These are phyloP conservation scores for Cymbomonas tetramitiformis DNA, from an alignment of 139 green algal species.

Conservation along the genomic window DNA sequence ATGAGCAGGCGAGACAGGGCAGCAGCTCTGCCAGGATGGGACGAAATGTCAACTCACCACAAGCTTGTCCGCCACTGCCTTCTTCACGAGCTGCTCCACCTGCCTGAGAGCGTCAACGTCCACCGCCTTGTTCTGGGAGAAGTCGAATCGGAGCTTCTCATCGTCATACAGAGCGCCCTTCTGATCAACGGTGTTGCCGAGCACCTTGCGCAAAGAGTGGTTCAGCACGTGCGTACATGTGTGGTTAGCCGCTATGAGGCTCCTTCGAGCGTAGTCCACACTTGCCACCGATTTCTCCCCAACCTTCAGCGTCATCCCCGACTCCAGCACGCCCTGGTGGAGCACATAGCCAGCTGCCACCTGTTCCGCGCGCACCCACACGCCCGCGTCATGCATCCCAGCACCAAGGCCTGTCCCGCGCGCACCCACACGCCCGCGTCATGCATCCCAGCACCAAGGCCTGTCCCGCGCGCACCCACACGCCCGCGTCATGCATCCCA, in stretches of 20 bases:
- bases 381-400: neutral
- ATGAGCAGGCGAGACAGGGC: too few species aligned
- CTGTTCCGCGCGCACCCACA: conserved; percentile 25
- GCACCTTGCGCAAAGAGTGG: conserved; percentile 59
- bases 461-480: too few species aligned
- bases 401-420: too few species aligned
- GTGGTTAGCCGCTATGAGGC: conserved; percentile 82
- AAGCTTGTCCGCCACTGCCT: conserved; percentile 29
- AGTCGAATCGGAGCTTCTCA: conserved; percentile 92
- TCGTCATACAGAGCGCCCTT: conserved; percentile 86
- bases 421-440: too few species aligned
- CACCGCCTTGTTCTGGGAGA: conserved; percentile 62
- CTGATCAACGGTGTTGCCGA: conserved; percentile 86
- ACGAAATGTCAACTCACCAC: too few species aligned
- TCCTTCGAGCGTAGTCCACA: conserved; percentile 69
- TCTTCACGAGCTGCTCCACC: conserved; percentile 31
- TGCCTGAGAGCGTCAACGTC: conserved; percentile 23
- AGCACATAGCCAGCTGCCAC: conserved; percentile 89
- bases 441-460: too few species aligned
- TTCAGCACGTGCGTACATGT: conserved; percentile 97
- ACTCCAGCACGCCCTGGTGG: conserved; percentile 46
- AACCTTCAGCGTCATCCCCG: conserved; percentile 31
- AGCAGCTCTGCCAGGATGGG: too few species aligned
- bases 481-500: too few species aligned
- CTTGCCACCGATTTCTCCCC: conserved; percentile 45